Evolutionary conservation across 2,329 filamentous ascomycete species (phyloP), one percentile per base, ranked within the genome.

Genomic region (Monilinia vaccinii-corymbosi): DNA sequence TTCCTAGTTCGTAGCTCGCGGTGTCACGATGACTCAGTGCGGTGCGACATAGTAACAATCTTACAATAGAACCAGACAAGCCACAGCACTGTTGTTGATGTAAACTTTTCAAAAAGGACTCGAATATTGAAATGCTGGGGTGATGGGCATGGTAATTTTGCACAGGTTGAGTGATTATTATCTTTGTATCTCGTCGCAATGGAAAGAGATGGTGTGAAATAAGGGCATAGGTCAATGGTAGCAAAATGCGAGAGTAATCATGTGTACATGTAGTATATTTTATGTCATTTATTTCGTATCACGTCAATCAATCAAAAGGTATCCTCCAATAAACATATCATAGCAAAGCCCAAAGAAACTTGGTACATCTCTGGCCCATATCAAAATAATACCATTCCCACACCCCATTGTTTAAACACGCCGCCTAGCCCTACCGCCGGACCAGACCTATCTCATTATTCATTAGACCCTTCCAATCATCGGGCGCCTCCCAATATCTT

Each of bases 211-310:
- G 14, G 6, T 7, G 16, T 40, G 18, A 3, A 18, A 3, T 40
- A 14, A 2, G 38, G 38, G 38, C 18, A 40, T 6, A 18, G 16
- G 10, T 42, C 18, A 42, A 42, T 42, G 18, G n/a, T 42, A n/a
- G 16, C 40, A 8, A 18, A n/a, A 42, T 21, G 40, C 10, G 40
- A 42, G 40, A n/a, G 18, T 21, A 21, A 42, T 21, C 9, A 36
- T 11, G 13, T 23, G 8, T 5, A 45, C 25, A 25, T 7, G 21
- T 21, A 34, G 6, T 32, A 44, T 53, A 44, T 8, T 28, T 10
- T 31, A 52, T 40, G 3, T 52, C 51, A 53, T 53, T 53, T 53
- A 53, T 44, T 9, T 44, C 38, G 36, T 31, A 53, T 44, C 51
- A 32, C 32, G 44, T 53, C 38, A 14, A 32, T 32, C 51, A 44